These are phyloP conservation scores for Aspergillus ellipticus DNA, from an alignment of 495 filamentous ascomycete genomes.

Conservation along the genomic window DNA sequence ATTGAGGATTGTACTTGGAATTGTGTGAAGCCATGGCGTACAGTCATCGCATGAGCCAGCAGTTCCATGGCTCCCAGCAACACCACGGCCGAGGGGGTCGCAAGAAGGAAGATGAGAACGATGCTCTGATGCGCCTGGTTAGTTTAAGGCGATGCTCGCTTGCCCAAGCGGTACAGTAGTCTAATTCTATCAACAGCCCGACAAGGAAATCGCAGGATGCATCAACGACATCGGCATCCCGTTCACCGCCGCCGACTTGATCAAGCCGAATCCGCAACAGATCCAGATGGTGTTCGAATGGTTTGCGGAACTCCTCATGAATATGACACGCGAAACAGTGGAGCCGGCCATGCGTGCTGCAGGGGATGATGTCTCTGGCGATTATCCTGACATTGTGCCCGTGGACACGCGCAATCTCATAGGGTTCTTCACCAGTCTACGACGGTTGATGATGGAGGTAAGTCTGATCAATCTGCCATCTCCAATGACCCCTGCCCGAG, in stretches of 20 bases:
- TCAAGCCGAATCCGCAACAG: conserved; percentile 88
- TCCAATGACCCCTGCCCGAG: background rate
- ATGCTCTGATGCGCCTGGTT: conserved; percentile 86
- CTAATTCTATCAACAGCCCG: conserved; percentile 46
- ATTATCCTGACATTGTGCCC: conserved; percentile 75
- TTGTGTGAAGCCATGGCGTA: conserved; percentile 41
- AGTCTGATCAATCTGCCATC: background rate
- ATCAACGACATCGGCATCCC: conserved; percentile 93
- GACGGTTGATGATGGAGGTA: conserved; percentile 71
- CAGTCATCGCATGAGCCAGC: conserved; percentile 76
- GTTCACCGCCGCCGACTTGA: conserved; percentile 82
- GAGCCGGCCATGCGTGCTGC: conserved; percentile 93
- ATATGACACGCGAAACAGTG: conserved; percentile 81
- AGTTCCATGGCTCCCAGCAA: conserved; percentile 55
- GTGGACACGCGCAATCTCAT: conserved; percentile 85
- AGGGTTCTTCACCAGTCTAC: conserved; percentile 83
- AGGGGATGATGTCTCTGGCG: conserved; percentile 77
- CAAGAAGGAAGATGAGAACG: conserved; percentile 76
- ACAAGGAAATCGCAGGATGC: conserved; percentile 91
- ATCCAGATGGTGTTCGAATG: conserved; percentile 97
- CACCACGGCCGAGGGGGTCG: conserved; percentile 56
- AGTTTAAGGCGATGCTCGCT: conserved; percentile 13
- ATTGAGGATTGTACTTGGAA: background rate
- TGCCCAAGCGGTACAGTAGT: conserved; percentile 1
- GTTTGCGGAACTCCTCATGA: conserved; percentile 92